Evolutionary conservation across 148 eudicot genomes (phyloP).

Genomic region (Bassia scoparia): DNA sequence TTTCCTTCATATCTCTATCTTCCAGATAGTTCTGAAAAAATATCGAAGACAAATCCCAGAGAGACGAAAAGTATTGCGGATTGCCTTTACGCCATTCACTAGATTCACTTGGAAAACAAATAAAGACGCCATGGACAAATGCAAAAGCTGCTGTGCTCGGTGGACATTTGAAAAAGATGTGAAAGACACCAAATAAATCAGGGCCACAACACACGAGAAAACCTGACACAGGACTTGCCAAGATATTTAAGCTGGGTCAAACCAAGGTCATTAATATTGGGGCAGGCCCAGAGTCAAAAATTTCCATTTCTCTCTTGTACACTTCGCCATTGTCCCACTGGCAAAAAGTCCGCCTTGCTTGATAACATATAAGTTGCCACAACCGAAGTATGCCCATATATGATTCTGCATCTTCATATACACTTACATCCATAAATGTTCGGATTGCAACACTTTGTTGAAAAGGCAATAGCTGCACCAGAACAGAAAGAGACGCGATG

Average conservation of each 20-base stretch:
- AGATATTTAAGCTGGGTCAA: conserved; percentile 30
- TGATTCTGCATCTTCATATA: conserved; percentile 34
- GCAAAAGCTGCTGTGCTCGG: conserved; percentile 34
- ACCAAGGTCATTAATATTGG: conserved; percentile 38
- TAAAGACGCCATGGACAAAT: conserved; percentile 29
- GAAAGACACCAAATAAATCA: conserved; percentile 39
- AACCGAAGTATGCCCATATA: conserved; percentile 31
- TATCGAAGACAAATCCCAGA: conserved; percentile 45
- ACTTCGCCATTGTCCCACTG: conserved; percentile 40
- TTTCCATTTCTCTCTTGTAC: conserved; percentile 29
- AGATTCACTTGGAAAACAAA: conserved; percentile 36
- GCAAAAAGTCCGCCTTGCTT: conserved; percentile 23
- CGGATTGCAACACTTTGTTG: conserved; percentile 28
- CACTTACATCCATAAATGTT: conserved; percentile 28
- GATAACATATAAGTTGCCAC: conserved; percentile 31
- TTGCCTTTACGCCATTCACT: conserved; percentile 38
- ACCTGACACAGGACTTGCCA: conserved; percentile 41
- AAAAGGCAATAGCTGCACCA: too few species aligned
- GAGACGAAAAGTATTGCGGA: conserved; percentile 35
- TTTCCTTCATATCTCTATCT: conserved; percentile 8
- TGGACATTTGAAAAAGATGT: conserved; percentile 41
- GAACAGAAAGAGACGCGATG: too few species aligned
- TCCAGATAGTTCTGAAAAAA: conserved; percentile 37
- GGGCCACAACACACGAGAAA: conserved; percentile 43
- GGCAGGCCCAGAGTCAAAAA: conserved; percentile 21